These are phyloP conservation scores for Ogataea ramenticola DNA, from an alignment of 805 yeast genomes.

Conservation along the genomic window DNA sequence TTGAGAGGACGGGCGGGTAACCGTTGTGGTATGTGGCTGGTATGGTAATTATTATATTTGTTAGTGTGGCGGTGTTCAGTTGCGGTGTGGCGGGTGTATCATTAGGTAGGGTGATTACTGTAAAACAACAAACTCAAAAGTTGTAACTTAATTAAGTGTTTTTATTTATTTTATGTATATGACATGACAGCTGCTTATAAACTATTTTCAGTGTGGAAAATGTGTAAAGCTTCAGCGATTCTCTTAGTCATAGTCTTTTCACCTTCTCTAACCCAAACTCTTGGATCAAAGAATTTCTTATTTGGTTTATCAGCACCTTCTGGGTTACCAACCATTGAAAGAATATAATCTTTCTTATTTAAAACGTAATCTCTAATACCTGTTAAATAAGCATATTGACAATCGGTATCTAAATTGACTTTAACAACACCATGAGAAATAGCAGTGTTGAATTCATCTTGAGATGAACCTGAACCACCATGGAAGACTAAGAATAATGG, in stretches of 20 bases:
- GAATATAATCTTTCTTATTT: conserved; percentile 90
- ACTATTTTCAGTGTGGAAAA: conserved; percentile 77
- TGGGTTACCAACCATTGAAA: conserved; percentile 95
- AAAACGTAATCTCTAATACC: conserved; percentile 98
- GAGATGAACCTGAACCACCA: conserved; percentile 99
- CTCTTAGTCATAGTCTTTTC: conserved; percentile 95
- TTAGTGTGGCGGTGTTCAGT: no score
- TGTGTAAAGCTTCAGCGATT: conserved; percentile 72
- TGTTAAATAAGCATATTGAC: conserved; percentile 93
- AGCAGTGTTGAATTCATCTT: conserved; percentile 84
- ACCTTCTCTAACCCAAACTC: conserved; percentile 99
- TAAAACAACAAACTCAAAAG: no score
- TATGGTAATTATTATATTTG: no score
- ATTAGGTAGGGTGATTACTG: no score
- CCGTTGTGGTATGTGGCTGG: no score
- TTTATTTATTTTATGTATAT: no score
- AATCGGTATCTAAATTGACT: conserved; percentile 98
- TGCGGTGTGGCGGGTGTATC: no score
- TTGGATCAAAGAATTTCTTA: conserved; percentile 99
- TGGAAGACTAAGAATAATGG: conserved; percentile 98
- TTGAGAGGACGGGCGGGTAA: no score
- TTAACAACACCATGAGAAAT: conserved; percentile 93
- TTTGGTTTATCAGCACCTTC: conserved; percentile 98
- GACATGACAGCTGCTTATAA: no score
- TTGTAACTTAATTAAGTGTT: no score